phyloP scores from a whole-genome alignment of 768 basidiomycete genomes.

The Flagelloscypha sp. region DNA sequence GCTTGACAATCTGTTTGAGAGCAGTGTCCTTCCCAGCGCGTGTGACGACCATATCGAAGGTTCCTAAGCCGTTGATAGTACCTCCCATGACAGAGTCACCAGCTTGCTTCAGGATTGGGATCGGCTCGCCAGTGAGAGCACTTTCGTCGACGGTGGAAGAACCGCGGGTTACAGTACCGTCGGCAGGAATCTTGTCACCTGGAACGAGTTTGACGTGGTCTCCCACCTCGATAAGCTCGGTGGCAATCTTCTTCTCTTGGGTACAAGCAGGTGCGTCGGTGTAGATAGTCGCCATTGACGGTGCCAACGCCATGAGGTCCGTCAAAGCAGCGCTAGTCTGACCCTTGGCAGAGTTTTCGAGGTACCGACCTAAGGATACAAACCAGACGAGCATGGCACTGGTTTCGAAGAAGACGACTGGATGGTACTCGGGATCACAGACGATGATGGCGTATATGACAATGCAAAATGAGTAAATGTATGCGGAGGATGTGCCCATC shows the following conservation, averaged over 20 bases:
- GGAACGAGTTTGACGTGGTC: conserved; percentile 92
- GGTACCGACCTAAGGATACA: conserved; percentile 88
- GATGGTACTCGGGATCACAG: conserved; percentile 58
- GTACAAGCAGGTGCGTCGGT: conserved; percentile 75
- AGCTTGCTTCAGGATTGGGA: conserved; percentile 76
- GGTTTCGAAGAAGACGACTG: conserved; percentile 94
- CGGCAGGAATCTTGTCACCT: conserved; percentile 93
- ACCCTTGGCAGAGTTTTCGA: conserved; percentile 96
- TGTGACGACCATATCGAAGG: conserved; percentile 92
- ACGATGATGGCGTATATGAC: conserved; percentile 63
- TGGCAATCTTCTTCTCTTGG: conserved; percentile 84
- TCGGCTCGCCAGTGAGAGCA: conserved; percentile 90
- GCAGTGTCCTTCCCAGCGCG: conserved; percentile 96
- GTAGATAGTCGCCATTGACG: conserved; percentile 94
- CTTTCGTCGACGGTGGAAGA: conserved; percentile 91
- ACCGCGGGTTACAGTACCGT: conserved; percentile 83
- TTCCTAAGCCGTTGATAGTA: conserved; percentile 94
- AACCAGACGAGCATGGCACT: conserved; percentile 99
- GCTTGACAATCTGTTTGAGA: conserved; percentile 88
- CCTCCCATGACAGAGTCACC: conserved; percentile 92
- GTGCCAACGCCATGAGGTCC: conserved; percentile 91
- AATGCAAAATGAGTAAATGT: conserved; percentile 74
- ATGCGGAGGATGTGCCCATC: conserved; percentile 90
- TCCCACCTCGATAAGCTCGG: conserved; percentile 90
- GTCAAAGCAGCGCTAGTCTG: conserved; percentile 95